Conservation (phyloP, 345 rosid species). For the Eucalyptus viminalis region DNA sequence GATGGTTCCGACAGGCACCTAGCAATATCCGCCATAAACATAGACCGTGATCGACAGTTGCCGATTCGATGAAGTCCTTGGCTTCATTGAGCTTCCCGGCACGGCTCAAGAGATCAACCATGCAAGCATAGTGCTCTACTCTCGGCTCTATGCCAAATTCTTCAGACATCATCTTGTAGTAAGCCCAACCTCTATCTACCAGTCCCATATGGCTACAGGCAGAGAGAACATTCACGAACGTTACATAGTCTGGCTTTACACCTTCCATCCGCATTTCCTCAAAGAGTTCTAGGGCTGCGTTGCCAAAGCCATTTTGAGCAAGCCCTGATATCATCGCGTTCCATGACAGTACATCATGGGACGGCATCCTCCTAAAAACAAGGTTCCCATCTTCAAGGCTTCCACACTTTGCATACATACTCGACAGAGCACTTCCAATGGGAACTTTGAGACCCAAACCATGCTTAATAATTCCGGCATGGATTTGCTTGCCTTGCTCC, state of each 20-base stretch:
- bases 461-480: constrained; percentile 43
- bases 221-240: constrained; percentile 40
- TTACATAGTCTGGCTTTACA: constrained; percentile 24
- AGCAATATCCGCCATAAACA: constrained; percentile 4
- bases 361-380: constrained; percentile 25
- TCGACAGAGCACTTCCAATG: constrained; percentile 52
- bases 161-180: constrained; percentile 19
- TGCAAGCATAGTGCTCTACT: constrained; percentile 38
- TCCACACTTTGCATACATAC: constrained; percentile 74
- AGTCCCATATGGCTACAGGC: constrained; percentile 45
- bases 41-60: neutral
- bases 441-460: constrained; percentile 30
- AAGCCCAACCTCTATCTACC: constrained; percentile 19
- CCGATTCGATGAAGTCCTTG: constrained; percentile 60
- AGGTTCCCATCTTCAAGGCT: constrained; percentile 37
- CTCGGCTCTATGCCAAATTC: constrained; percentile 21
- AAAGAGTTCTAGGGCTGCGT: constrained; percentile 20
- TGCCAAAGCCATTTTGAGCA: constrained; percentile 30
- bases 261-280: constrained; percentile 29
- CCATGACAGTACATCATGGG: constrained; percentile 34
- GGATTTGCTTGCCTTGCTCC: constrained; percentile 59
- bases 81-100: constrained; percentile 40
- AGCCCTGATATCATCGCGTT: constrained; percentile 43
- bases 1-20: constrained; percentile 22
- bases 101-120: constrained; percentile 35